These are phyloP conservation scores for Ophiostoma sp. DNA, from an alignment of 2,329 filamentous ascomycete genomes.

Conservation along the genomic window DNA sequence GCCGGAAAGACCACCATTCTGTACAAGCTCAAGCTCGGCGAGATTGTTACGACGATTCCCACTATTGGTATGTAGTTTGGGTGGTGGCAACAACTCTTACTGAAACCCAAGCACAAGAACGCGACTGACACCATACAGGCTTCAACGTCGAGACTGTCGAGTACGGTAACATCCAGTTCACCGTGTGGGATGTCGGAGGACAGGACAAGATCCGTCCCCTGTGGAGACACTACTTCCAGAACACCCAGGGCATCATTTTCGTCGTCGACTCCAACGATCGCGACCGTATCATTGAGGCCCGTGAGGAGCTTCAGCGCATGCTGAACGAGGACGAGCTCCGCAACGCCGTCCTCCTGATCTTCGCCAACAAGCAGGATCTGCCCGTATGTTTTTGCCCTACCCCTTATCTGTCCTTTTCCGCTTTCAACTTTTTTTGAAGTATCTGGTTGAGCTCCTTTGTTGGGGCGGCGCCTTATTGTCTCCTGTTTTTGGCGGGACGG, in stretches of 20 bases:
- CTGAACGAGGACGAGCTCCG: slow-evolving; percentile 98
- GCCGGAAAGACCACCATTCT: slow-evolving; percentile 99
- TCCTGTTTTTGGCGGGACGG: slow-evolving; percentile 1
- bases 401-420: background rate
- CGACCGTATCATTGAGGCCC: slow-evolving; percentile 94
- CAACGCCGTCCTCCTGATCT: slow-evolving; percentile 93
- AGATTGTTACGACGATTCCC: slow-evolving; percentile 98
- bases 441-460: slow-evolving; percentile 15
- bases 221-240: slow-evolving; percentile 99
- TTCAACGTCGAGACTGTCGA: slow-evolving; percentile 99
- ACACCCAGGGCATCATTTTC: slow-evolving; percentile 99
- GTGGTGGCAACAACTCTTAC: background rate
- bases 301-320: slow-evolving; percentile 96
- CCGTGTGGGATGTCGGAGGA: slow-evolving; percentile 99
- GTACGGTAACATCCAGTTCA: slow-evolving; percentile 99
- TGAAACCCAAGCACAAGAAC: background rate
- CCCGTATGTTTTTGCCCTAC: slow-evolving; percentile 62
- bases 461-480: slow-evolving; percentile 1
- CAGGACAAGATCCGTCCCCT: slow-evolving; percentile 99
- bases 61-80: slow-evolving; percentile 76
- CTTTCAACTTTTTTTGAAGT: background rate
- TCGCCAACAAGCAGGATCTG: slow-evolving; percentile 99
- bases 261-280: slow-evolving; percentile 99
- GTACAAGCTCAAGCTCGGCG: slow-evolving; percentile 99
- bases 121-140: slow-evolving; percentile 50